phyloP scores from a whole-genome alignment of 805 yeast species.

The Kluyveromyces lactis region DNA sequence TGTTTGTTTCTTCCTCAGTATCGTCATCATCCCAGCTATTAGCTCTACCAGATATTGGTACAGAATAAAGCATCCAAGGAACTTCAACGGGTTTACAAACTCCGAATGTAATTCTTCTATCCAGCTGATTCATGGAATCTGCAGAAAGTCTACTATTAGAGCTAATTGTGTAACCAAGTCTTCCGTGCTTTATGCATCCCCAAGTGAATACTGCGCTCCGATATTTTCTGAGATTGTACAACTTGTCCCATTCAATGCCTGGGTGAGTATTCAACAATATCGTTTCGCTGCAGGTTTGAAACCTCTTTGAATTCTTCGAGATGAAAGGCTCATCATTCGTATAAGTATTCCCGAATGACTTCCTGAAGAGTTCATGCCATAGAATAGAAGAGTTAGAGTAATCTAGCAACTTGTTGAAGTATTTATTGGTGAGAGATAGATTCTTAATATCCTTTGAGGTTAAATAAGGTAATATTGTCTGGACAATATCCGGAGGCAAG shows the following conservation, averaged over 20 bases:
- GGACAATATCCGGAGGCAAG: conserved; percentile 27
- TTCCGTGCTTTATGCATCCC: conserved; percentile 27
- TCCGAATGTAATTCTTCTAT: conserved; percentile 20
- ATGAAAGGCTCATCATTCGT: conserved; percentile 26
- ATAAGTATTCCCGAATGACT: conserved; percentile 19
- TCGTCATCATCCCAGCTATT: conserved; percentile 5
- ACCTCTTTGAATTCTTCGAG: conserved; percentile 11
- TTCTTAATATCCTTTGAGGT: conserved; percentile 21
- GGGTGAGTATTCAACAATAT: conserved; percentile 16
- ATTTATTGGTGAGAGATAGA: conserved; percentile 26
- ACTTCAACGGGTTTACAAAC: conserved; percentile 22
- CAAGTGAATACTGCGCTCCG: conserved; percentile 23
- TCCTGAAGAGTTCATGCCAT: conserved; percentile 27
- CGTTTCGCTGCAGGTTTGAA: conserved; percentile 20
- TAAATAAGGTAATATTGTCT: conserved; percentile 23
- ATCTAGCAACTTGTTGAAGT: conserved; percentile 22
- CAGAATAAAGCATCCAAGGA: conserved; percentile 18
- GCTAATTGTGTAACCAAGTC: conserved; percentile 24
- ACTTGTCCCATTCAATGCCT: conserved; percentile 19
- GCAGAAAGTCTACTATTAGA: conserved; percentile 16
- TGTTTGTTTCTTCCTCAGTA: background rate
- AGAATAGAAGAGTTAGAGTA: conserved; percentile 19
- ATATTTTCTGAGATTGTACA: conserved; percentile 16
- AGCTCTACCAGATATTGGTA: conserved; percentile 4
- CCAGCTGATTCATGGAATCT: conserved; percentile 14